Evolutionary conservation across 148 eudicot genomes (phyloP), one percentile per base, ranked within the genome.

Genomic region (Cornus kousa): DNA sequence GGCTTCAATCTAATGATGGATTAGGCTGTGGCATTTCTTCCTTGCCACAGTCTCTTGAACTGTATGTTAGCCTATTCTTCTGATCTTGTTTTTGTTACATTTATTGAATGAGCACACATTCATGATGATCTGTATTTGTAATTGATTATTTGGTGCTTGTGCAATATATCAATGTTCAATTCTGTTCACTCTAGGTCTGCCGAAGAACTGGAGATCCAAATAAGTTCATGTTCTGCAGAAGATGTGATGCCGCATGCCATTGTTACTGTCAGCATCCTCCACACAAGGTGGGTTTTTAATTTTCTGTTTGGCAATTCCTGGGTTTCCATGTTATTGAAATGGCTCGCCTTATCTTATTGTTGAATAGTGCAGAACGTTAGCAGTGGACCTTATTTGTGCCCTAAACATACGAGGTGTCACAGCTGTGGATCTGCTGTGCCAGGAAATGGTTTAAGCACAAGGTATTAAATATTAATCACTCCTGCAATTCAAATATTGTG

Each of bases 241-340:
- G 99, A 82, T 96, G 99, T 77, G 99, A 96, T 87, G 99, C 90
- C 70, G 99, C 97, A 68, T 87, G 88, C 80, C 99, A 96, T 74
- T 96, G 99, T 86, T 93, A 96, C 80, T 96, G 99, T 72, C 93
- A 89, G 94, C 99, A 96, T 75, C 98, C 99, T 80, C 99, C 99
- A 7, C 99, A 96, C 76, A 96, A 96, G 99, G 99, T 95, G 35
- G 39, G 59, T 20, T 46, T 11, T 69, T 64, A 55, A 20, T 62
- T 62, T 17, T 6, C 23, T 62, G 9, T 62, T 16, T 7, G 20
- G 17, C 48, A 43, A 57, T 57, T 12, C 66, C 23, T 62, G 23
- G 66, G 9, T 62, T 62, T 14, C 68, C 0, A 50, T 74, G 69
- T 78, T 59, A 7, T 24, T 17, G 2, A 62, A 5, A 3, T 13